Conservation (phyloP, 1,284 basidiomycete species). For the Malassezia sp. region DNA sequence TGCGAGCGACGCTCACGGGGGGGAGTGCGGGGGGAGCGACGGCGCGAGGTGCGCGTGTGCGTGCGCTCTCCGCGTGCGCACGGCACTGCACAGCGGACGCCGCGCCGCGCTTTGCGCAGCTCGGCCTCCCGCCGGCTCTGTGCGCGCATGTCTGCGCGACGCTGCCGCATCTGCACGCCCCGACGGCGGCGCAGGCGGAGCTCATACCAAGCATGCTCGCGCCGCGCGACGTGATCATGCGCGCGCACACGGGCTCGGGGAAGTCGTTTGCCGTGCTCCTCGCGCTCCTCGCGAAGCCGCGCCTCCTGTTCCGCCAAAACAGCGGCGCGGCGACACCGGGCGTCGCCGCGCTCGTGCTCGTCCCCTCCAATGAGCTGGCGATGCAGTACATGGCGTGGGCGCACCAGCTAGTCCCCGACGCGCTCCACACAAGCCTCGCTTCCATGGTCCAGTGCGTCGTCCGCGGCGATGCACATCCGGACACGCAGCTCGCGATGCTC, state of each 20-base stretch:
- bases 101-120: conserved; percentile 18
- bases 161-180: conserved; percentile 28
- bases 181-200: conserved; percentile 32
- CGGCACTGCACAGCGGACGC: no score
- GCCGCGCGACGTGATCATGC: conserved; percentile 33
- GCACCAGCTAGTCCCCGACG: conserved; percentile 22
- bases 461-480: conserved; percentile 20
- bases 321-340: conserved; percentile 8
- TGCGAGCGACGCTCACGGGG: no score
- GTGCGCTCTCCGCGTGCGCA: no score
- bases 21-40: no score
- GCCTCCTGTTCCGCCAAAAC: conserved; percentile 25
- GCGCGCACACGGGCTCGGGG: conserved; percentile 42
- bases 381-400: conserved; percentile 38
- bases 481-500: conserved; percentile 23
- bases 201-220: conserved; percentile 31
- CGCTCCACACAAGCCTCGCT: conserved; percentile 20
- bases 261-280: conserved; percentile 41
- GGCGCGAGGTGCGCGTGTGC: no score
- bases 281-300: conserved; percentile 37
- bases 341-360: conserved; percentile 33
- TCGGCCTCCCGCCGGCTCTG: conserved; percentile 27
- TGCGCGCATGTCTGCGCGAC: conserved; percentile 22
- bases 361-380: conserved; percentile 42
- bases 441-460: conserved; percentile 33